Percentiles rank a stretch among this genome's conserved stretches.
phyloP scores from a whole-genome alignment of 306 rosid species.

The Vigna nakashimae region DNA sequence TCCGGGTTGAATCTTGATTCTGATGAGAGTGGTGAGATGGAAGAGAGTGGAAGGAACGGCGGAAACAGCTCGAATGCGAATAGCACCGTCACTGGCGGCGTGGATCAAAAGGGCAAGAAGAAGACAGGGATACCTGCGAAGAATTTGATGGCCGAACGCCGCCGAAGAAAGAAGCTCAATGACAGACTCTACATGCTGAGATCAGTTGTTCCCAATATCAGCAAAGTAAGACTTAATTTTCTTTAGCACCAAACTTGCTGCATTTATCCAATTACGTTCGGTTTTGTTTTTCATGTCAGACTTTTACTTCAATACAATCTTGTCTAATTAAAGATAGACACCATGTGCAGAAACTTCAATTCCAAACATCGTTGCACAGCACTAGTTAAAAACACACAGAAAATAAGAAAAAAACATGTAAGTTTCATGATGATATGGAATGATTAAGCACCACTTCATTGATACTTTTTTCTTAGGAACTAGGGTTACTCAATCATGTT shows the following conservation, averaged over 20 bases:
- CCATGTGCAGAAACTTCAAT: background rate
- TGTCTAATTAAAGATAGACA: too few species aligned
- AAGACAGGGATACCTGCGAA: slow-evolving; percentile 78
- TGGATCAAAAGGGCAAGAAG: slow-evolving; percentile 72
- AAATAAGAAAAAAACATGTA: background rate
- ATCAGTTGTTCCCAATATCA: slow-evolving; percentile 95
- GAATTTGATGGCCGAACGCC: slow-evolving; percentile 97
- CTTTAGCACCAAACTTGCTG: background rate
- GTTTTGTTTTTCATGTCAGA: background rate
- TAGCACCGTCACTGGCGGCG: slow-evolving; percentile 52
- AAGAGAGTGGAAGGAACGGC: slow-evolving; percentile 60
- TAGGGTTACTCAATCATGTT: background rate
- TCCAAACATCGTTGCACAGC: background rate
- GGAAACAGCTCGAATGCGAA: slow-evolving; percentile 67
- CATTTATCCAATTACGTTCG: background rate
- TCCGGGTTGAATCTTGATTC: slow-evolving; percentile 81
- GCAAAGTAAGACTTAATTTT: slow-evolving; percentile 64
- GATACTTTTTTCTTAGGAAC: background rate
- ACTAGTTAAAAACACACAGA: background rate
- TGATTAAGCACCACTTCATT: background rate
- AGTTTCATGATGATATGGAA: background rate
- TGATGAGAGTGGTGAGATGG: slow-evolving; percentile 64
- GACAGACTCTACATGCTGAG: slow-evolving; percentile 94
- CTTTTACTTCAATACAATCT: background rate
- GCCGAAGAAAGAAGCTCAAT: slow-evolving; percentile 94